phyloP scores from a whole-genome alignment of 2,329 filamentous ascomycete genomes.

The Penicillium sp. region DNA sequence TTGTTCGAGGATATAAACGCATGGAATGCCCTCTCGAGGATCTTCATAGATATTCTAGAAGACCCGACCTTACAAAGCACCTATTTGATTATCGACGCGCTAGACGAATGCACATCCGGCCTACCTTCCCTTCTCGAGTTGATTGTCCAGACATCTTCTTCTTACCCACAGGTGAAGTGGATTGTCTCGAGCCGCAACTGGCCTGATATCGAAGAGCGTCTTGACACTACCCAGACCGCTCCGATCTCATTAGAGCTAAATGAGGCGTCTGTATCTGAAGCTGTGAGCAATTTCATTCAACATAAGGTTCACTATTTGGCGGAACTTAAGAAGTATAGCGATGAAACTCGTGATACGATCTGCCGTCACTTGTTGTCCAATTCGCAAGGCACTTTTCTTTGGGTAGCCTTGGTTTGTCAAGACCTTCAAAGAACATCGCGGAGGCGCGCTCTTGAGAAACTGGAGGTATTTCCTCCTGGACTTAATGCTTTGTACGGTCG shows the following conservation, averaged over 20 bases:
- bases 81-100: constrained; percentile 50
- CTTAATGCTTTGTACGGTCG: background rate
- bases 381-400: too few relatives aligned
- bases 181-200: constrained; percentile 50
- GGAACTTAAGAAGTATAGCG: constrained; percentile 25
- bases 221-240: constrained; percentile 18
- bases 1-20: constrained; percentile 48
- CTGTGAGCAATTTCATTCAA: constrained; percentile 24
- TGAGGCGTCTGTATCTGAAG: constrained; percentile 16
- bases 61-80: constrained; percentile 32
- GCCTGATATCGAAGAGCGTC: constrained; percentile 37
- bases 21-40: constrained; percentile 38
- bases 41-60: constrained; percentile 47
- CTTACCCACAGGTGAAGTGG: constrained; percentile 41
- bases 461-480: background rate
- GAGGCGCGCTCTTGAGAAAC: background rate
- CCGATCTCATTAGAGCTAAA: constrained; percentile 33
- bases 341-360: background rate
- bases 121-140: constrained; percentile 39
- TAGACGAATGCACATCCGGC: constrained; percentile 48
- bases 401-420: background rate
- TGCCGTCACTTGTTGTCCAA: background rate
- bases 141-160: constrained; percentile 28
- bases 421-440: background rate
- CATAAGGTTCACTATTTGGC: constrained; percentile 23